Evolutionary conservation across 305 asterid genomes (phyloP).

Genomic region (Withania somnifera): DNA sequence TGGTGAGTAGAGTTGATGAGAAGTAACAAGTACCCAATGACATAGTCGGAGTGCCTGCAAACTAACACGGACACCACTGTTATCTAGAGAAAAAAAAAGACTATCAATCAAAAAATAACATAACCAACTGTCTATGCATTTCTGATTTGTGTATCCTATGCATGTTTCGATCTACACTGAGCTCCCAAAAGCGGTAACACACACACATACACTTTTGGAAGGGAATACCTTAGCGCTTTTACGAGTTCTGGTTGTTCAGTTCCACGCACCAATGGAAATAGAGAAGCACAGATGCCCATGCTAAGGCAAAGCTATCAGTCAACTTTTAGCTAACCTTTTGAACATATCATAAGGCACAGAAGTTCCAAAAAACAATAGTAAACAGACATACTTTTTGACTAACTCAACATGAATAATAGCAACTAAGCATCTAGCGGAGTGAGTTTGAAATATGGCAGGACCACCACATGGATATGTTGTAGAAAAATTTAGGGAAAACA

Average conservation of each 20-base stretch:
- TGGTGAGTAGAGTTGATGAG: neutral
- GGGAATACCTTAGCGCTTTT: neutral
- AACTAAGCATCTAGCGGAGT: neutral
- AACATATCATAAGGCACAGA: neutral
- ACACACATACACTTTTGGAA: neutral
- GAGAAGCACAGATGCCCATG: neutral
- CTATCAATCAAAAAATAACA: no score
- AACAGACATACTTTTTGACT: neutral
- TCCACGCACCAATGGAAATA: neutral
- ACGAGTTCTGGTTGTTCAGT: neutral
- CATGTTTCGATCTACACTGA: neutral
- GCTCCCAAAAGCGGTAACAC: neutral
- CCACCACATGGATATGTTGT: constrained; percentile 17
- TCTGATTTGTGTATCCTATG: neutral
- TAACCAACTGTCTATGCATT: neutral
- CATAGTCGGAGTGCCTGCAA: neutral
- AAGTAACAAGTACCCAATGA: neutral
- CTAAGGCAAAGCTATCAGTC: neutral
- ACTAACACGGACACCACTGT: neutral
- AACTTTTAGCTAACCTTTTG: neutral
- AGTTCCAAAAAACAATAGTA: neutral
- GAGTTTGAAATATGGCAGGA: constrained; percentile 16
- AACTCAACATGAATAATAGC: constrained; percentile 1
- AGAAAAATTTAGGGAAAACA: constrained; percentile 17
- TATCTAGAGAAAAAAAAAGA: no score